Evolutionary conservation across 768 basidiomycete genomes (phyloP).

Genomic region (Chalciporus piperatus): DNA sequence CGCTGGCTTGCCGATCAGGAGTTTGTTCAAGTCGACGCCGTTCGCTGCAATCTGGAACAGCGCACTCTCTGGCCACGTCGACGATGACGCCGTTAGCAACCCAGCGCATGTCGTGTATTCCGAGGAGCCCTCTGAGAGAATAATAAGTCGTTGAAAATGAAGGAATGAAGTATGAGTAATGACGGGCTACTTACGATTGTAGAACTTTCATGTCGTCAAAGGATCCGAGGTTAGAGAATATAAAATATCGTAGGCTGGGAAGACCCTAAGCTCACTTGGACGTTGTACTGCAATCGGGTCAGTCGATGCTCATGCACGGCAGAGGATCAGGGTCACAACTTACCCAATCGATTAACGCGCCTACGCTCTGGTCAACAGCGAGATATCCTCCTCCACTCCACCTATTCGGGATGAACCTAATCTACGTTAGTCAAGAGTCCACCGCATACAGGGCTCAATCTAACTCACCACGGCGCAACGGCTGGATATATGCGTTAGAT

Average conservation of each 20-base stretch:
- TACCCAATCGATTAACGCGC: slow-evolving; percentile 45
- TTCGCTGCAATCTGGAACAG: slow-evolving; percentile 47
- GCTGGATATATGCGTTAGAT: slow-evolving; percentile 21
- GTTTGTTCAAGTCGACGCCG: slow-evolving; percentile 44
- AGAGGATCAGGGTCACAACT: neutral
- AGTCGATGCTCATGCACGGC: neutral
- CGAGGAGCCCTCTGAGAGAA: slow-evolving; percentile 33
- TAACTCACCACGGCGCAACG: slow-evolving; percentile 39
- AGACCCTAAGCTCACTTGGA: slow-evolving; percentile 36
- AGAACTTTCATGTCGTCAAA: slow-evolving; percentile 7
- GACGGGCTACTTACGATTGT: slow-evolving; percentile 19
- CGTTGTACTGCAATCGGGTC: slow-evolving; percentile 41
- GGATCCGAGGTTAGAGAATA: too few species aligned
- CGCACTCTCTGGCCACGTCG: slow-evolving; percentile 38
- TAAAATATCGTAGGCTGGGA: too few species aligned
- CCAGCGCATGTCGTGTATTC: slow-evolving; percentile 37
- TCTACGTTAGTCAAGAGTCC: too few species aligned
- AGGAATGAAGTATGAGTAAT: neutral
- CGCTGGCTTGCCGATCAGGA: slow-evolving; percentile 55
- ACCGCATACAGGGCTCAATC: too few species aligned
- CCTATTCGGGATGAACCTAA: slow-evolving; percentile 29
- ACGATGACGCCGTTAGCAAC: slow-evolving; percentile 40
- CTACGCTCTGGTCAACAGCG: slow-evolving; percentile 36
- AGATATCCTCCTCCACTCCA: slow-evolving; percentile 44
- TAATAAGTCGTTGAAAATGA: too few species aligned